These are phyloP conservation scores for Metarhizium brunneum DNA, from an alignment of 2,329 filamentous ascomycete genomes.

Conservation along the genomic window DNA sequence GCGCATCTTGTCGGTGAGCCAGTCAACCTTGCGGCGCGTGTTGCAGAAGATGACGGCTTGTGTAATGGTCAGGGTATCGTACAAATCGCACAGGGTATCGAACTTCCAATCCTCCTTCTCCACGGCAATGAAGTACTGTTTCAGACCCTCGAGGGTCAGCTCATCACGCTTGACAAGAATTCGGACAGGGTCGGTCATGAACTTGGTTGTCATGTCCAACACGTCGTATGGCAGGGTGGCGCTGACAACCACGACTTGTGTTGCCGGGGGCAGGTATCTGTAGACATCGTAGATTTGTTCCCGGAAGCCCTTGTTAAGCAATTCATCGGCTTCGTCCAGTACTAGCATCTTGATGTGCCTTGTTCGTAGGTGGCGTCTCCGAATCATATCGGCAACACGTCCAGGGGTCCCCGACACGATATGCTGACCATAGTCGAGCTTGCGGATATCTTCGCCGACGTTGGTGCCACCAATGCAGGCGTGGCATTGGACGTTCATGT, in stretches of 20 bases:
- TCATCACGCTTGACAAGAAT: slow-evolving; percentile 99
- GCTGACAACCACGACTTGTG: slow-evolving; percentile 96
- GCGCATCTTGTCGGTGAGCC: slow-evolving; percentile 98
- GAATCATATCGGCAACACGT: slow-evolving; percentile 65
- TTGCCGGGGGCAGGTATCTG: slow-evolving; percentile 89
- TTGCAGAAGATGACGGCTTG: slow-evolving; percentile 99
- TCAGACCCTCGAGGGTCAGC: slow-evolving; percentile 90
- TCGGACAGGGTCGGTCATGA: slow-evolving; percentile 96
- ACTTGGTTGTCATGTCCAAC: slow-evolving; percentile 98
- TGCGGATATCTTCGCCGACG: slow-evolving; percentile 94
- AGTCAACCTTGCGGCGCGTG: slow-evolving; percentile 96
- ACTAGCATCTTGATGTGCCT: slow-evolving; percentile 57
- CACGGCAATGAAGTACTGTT: slow-evolving; percentile 98
- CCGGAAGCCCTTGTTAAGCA: slow-evolving; percentile 86
- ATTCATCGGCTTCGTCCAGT: slow-evolving; percentile 51
- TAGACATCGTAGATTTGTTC: slow-evolving; percentile 99
- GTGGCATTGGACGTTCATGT: slow-evolving; percentile 99
- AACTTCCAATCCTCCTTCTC: slow-evolving; percentile 99
- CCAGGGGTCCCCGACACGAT: slow-evolving; percentile 97
- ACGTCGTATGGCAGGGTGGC: slow-evolving; percentile 97
- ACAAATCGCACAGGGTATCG: slow-evolving; percentile 95
- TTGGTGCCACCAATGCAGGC: slow-evolving; percentile 98
- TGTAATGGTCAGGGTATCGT: slow-evolving; percentile 96
- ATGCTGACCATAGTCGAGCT: slow-evolving; percentile 95
- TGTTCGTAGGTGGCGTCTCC: slow-evolving; percentile 46